Evolutionary conservation across 768 basidiomycete genomes (phyloP).

Genomic region (Amanita subjunquillea): DNA sequence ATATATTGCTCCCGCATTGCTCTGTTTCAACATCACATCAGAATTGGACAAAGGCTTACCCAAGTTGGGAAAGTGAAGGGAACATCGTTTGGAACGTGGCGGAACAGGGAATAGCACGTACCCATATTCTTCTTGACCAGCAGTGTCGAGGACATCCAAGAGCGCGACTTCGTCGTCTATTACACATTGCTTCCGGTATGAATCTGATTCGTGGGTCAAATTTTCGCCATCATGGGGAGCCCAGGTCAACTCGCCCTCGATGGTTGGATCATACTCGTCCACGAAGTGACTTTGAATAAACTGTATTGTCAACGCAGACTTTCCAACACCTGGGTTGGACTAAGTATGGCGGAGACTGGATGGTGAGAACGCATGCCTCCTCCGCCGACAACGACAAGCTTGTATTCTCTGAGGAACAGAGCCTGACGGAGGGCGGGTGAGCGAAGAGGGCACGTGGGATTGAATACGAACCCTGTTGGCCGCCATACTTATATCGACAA

Average conservation of each 20-base stretch:
- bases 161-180: constrained; percentile 99
- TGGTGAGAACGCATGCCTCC: constrained; percentile 47
- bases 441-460: background rate
- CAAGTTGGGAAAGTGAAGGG: background rate
- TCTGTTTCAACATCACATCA: constrained; percentile 25
- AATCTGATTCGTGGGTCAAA: constrained; percentile 44
- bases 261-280: constrained; percentile 91
- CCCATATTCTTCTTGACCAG: constrained; percentile 98
- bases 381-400: constrained; percentile 96
- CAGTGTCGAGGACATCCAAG: constrained; percentile 93
- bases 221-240: background rate
- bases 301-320: constrained; percentile 94
- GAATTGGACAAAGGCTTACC: constrained; percentile 1
- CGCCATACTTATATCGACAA: constrained; percentile 19
- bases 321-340: constrained; percentile 31
- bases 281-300: constrained; percentile 96
- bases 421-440: constrained; percentile 35
- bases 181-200: constrained; percentile 93
- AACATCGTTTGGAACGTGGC: background rate
- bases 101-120: constrained; percentile 25
- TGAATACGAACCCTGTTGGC: constrained; percentile 21
- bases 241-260: constrained; percentile 53
- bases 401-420: constrained; percentile 92
- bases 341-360: constrained; percentile 3
- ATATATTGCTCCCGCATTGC: constrained; percentile 99